Evolutionary conservation across 202 grass and related monocot genomes (phyloP), one percentile per base, ranked within the genome.

Genomic region (Zoysia matrella): DNA sequence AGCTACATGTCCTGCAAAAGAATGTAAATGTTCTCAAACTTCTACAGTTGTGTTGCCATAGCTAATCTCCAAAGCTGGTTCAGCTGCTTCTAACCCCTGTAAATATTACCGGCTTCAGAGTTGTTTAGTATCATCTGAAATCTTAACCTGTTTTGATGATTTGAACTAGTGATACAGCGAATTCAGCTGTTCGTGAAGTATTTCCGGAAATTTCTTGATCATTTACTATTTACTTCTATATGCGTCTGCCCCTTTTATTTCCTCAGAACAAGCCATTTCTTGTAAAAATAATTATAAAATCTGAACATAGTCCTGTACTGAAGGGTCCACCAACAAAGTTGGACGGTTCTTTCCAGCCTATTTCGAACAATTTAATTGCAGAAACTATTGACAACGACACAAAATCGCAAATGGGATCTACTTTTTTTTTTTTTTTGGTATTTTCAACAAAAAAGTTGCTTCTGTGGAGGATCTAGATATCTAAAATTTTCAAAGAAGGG

Each of bases 91-190:
- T 69, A 71, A 77, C 56, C 36, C 44, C 11, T 90, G 83, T 82
- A 65, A 70, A 83, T 86, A 79, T 78, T 68, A 18, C 14, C 36
- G 55, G 57, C 51, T 63, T 57, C 10, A 15, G 77, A 79, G 82
- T 6, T 69, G 30, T 40, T 49, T 61, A 45, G n/a, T 44, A 11
- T 8, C 64, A 58, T 49, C 13, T 58, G 43, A 66, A 66, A 16
- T 41, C 3, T 10, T 5, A 77, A 55, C 41, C 74, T 0, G 8
- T 84, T 57, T 71, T 51, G 13, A 14, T 40, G 4, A 15, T 48
- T 57, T 56, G 42, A 11, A 22, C 7, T 55, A 54, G 56, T 39
- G 16, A 39, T 47, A n/a, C 55, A 46, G 43, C 4, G 41, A 47
- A 44, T 3, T 0, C 11, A 67, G 44, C 3, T 68, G 66, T 15